Evolutionary conservation across 2,329 filamentous ascomycete species (phyloP).

Genomic region (Diplodia corticola): DNA sequence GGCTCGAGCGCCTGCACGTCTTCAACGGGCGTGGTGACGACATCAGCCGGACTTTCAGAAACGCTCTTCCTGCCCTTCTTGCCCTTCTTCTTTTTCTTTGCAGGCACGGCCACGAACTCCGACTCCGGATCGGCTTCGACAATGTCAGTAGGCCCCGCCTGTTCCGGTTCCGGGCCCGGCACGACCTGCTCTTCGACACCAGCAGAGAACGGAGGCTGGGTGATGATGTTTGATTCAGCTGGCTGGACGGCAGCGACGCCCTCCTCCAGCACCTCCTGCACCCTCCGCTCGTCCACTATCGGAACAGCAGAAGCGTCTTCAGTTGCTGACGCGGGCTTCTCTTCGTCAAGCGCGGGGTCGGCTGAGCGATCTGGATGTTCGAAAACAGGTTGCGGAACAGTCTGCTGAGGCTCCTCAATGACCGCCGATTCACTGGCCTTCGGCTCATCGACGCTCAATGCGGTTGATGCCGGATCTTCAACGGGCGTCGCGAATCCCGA

Average conservation of each 20-base stretch:
- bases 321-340: not conserved
- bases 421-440: not conserved
- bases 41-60: not conserved
- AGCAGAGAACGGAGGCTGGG: not conserved
- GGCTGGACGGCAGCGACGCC: not conserved
- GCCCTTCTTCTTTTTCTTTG: constrained; percentile 19
- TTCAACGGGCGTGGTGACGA: not conserved
- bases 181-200: not conserved
- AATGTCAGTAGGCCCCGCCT: not conserved
- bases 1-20: not conserved
- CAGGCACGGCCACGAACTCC: not conserved
- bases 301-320: not conserved
- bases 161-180: not conserved
- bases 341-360: not conserved
- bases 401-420: not conserved
- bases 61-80: constrained; percentile 12
- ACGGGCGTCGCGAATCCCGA: not conserved
- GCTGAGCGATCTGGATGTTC: not conserved
- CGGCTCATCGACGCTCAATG: not conserved
- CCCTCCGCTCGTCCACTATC: constrained; percentile 4
- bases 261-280: not conserved
- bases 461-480: not conserved
- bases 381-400: not conserved
- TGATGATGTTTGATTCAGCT: not conserved
- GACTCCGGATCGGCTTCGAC: not conserved